Evolutionary conservation across 1,284 basidiomycete genomes (phyloP), one percentile per base, ranked within the genome.

Genomic region (Austroboletus niveus): DNA sequence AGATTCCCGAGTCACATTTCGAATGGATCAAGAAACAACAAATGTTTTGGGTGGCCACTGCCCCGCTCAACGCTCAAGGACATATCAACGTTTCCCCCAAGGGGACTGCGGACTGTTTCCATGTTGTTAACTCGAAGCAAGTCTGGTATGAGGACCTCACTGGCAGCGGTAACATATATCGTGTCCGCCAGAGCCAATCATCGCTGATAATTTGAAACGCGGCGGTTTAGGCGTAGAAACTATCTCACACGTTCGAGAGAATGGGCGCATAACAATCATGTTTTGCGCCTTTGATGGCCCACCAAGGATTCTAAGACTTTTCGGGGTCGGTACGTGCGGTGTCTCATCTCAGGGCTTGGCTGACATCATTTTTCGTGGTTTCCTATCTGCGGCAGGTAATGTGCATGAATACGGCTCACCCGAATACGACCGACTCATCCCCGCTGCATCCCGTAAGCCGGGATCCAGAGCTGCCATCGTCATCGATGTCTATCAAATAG

Each of bases 21-120:
- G 62, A 72, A 50, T 83, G 79, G 81, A 75, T 80, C 51, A 56
- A 68, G 46, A 66, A 73, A 54, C 81, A 83, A 60, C 63, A 77
- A 22, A 63, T 80, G 53, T 83, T 83, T 64, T 83, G 74, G 68
- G 80, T 83, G 9, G 81, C 80, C 0, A 76, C 79, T 0, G 78
- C 81, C 2, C 81, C 82, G 10, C 69, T 83, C 3, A 68, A 61
- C 17, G 59, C 55, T 4, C 66, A 70, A 3, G 81, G 78, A 3
- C 81, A 82, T 49, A 66, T 84, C 59, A 82, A 83, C 49, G 50
- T 84, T 14, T 81, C 79, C 1, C 79, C 80, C 3, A 83, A 84
- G 57, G 79, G 78, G 4, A 66, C 72, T 9, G 64, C 69, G 8
- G 74, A 75, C 9, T 76, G 74, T 10, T 80, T 84, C 56, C 74